These are phyloP conservation scores for Lasiosphaeria miniovina DNA, from an alignment of 495 filamentous ascomycete genomes.

Conservation along the genomic window DNA sequence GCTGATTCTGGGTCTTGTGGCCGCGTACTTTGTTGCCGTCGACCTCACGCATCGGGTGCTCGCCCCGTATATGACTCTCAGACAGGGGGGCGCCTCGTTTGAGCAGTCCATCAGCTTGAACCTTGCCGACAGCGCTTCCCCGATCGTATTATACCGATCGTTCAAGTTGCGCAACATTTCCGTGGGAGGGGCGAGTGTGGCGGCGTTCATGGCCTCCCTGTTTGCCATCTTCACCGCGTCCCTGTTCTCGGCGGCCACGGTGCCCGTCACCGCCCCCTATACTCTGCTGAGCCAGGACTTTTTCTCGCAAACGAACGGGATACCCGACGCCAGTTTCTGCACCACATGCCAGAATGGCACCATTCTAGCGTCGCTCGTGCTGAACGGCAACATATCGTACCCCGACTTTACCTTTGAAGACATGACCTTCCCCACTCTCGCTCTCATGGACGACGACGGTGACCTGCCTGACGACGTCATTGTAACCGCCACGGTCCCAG, in stretches of 20 bases:
- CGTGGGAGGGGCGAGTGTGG: slow-evolving; percentile 12
- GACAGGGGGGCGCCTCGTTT: slow-evolving; percentile 10
- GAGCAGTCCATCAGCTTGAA: slow-evolving; percentile 18
- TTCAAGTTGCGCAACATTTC: slow-evolving; percentile 15
- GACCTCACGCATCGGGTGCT: slow-evolving; percentile 16
- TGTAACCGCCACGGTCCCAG: slow-evolving; percentile 18
- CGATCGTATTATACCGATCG: slow-evolving; percentile 15
- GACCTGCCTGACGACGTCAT: slow-evolving; percentile 13
- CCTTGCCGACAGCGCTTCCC: slow-evolving; percentile 18
- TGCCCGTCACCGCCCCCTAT: slow-evolving; percentile 13
- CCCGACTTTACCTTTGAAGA: slow-evolving; percentile 25
- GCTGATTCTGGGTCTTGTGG: slow-evolving; percentile 13
- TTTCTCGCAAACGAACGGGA: slow-evolving; percentile 14
- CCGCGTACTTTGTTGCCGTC: slow-evolving; percentile 17
- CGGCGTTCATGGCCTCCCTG: slow-evolving; percentile 16
- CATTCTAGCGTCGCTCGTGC: slow-evolving; percentile 17
- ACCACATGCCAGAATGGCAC: slow-evolving; percentile 20
- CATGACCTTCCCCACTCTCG: slow-evolving; percentile 21
- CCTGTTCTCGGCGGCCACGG: slow-evolving; percentile 15
- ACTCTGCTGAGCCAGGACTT: slow-evolving; percentile 19
- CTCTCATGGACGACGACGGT: slow-evolving; percentile 9
- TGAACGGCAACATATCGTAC: slow-evolving; percentile 25
- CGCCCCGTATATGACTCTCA: slow-evolving; percentile 18
- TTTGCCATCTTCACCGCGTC: slow-evolving; percentile 17
- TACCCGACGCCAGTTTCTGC: slow-evolving; percentile 3